Conservation (phyloP, 2,329 filamentous ascomycete species). For the Gaeumannomyces tritici region DNA sequence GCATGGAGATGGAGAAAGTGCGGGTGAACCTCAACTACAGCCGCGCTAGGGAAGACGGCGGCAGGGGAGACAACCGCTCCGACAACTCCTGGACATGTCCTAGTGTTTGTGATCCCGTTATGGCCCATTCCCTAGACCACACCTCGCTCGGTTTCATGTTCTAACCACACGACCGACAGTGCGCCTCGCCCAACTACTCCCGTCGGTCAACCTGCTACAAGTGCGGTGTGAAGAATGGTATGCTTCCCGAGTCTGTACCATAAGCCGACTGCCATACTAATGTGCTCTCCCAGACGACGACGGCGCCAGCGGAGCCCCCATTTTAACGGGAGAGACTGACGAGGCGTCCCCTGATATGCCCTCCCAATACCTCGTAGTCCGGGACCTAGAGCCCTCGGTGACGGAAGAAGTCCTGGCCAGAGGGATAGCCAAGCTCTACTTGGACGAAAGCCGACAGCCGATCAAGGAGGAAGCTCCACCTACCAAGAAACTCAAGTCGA, state of each 20-base stretch:
- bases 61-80: slow-evolving; percentile 7
- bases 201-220: slow-evolving; percentile 46
- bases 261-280: neutral
- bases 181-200: slow-evolving; percentile 45
- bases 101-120: slow-evolving; percentile 17
- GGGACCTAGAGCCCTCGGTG: slow-evolving; percentile 59
- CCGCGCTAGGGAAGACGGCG: slow-evolving; percentile 21
- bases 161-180: slow-evolving; percentile 26
- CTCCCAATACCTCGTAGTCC: slow-evolving; percentile 69
- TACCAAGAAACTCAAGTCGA: slow-evolving; percentile 47
- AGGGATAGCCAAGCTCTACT: slow-evolving; percentile 64
- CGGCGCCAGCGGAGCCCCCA: slow-evolving; percentile 17
- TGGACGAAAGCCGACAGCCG: slow-evolving; percentile 38
- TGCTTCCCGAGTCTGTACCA: neutral
- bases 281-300: neutral
- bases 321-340: slow-evolving; percentile 32
- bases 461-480: slow-evolving; percentile 27
- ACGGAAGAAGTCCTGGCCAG: slow-evolving; percentile 64
- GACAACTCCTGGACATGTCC: slow-evolving; percentile 29
- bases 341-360: slow-evolving; percentile 39
- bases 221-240: slow-evolving; percentile 31
- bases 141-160: too few species aligned
- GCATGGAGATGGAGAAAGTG: slow-evolving; percentile 17
- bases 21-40: slow-evolving; percentile 25
- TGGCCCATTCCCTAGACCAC: neutral